Evolutionary conservation across 148 eudicot genomes (phyloP).

Genomic region (Cornus controversa): DNA sequence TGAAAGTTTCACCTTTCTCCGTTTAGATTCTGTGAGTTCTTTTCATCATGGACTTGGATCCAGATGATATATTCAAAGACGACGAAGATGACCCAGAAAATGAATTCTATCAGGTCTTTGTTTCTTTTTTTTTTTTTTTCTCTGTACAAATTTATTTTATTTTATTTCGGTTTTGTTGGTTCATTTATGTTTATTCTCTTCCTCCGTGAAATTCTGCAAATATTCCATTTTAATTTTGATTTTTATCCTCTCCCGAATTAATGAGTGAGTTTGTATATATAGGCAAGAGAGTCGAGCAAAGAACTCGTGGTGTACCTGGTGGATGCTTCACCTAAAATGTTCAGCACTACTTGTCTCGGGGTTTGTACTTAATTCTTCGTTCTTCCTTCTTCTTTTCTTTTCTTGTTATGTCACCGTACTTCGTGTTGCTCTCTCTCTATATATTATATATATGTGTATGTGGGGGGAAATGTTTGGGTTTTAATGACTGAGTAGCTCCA

Average conservation of each 20-base stretch:
- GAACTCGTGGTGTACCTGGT: slow-evolving; percentile 76
- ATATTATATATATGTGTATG: background rate
- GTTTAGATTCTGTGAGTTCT: background rate
- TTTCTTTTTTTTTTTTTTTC: too few species aligned
- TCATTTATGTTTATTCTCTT: background rate
- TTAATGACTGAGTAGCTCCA: background rate
- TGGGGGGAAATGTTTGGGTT: background rate
- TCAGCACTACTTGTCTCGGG: slow-evolving; percentile 45
- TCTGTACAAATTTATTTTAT: background rate
- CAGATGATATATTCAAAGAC: slow-evolving; percentile 75
- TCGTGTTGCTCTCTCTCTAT: background rate
- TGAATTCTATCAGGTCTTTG: slow-evolving; percentile 41
- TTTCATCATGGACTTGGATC: slow-evolving; percentile 62
- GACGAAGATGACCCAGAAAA: slow-evolving; percentile 63
- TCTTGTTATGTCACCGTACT: too few species aligned
- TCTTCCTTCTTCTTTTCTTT: background rate
- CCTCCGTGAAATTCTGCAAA: background rate
- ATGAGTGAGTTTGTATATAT: background rate
- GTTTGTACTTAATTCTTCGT: slow-evolving; percentile 24
- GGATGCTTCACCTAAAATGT: slow-evolving; percentile 97
- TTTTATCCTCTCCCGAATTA: background rate
- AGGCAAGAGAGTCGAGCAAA: slow-evolving; percentile 66
- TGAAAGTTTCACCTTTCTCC: too few species aligned
- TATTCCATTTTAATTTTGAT: background rate
- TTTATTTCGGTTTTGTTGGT: background rate